A percentile compares a stretch with the other conserved stretches of the same genome.
Conservation (phyloP, 495 filamentous ascomycete genomes). For the Parmelia sp. region DNA sequence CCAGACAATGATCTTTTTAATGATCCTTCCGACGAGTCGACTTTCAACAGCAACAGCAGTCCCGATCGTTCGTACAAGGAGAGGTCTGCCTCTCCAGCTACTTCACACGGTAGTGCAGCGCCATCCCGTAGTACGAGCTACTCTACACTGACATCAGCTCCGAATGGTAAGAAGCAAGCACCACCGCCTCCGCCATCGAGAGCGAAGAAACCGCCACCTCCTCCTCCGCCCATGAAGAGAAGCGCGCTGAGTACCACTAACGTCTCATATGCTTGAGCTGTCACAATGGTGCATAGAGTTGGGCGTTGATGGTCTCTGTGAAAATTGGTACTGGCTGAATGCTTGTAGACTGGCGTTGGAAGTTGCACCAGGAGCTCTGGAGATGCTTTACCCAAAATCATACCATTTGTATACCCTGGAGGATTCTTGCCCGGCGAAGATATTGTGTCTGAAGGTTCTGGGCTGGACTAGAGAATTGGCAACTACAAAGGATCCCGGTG, state of each 20-base stretch:
- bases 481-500: not conserved
- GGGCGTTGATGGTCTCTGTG: not conserved
- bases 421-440: not conserved
- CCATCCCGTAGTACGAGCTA: constrained; percentile 51
- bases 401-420: not conserved
- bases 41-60: constrained; percentile 49
- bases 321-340: not conserved
- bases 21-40: constrained; percentile 58
- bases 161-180: constrained; percentile 59
- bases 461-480: not conserved
- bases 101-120: constrained; percentile 51
- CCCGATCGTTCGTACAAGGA: constrained; percentile 50
- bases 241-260: constrained; percentile 32
- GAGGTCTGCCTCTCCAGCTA: constrained; percentile 54
- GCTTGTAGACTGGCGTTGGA: not conserved
- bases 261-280: constrained; percentile 23
- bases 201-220: constrained; percentile 71
- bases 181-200: constrained; percentile 79
- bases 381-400: not conserved
- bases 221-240: constrained; percentile 46
- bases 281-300: not conserved
- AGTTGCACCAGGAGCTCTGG: not conserved
- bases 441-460: not conserved
- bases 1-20: constrained; percentile 52
- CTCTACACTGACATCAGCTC: constrained; percentile 37